phyloP scores from a whole-genome alignment of 495 filamentous ascomycete species.

The Tuber umbilicatum region DNA sequence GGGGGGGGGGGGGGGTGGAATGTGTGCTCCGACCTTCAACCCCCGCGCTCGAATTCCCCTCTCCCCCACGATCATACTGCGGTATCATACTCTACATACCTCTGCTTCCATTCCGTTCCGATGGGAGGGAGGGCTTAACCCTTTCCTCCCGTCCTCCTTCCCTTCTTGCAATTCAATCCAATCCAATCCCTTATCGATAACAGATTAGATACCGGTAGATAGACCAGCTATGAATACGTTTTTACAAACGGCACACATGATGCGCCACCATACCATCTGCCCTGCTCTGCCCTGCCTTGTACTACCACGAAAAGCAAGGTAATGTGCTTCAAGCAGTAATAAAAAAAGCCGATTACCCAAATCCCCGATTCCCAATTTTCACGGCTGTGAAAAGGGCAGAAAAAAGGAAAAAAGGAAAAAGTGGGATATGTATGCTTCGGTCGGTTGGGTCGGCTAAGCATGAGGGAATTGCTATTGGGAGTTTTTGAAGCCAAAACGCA shows the following conservation, averaged over 20 bases:
- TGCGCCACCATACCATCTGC: neutral
- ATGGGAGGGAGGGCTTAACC: neutral
- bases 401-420: neutral
- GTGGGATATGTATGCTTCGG: slow-evolving; percentile 4
- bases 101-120: slow-evolving; percentile 2
- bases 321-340: neutral
- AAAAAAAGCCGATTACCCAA: neutral
- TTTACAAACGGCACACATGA: neutral
- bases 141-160: neutral
- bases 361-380: neutral
- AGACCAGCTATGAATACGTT: neutral
- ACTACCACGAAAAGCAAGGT: neutral
- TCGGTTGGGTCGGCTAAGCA: neutral
- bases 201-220: neutral
- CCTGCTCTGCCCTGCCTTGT: neutral
- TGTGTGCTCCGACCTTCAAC: neutral
- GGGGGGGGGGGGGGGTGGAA: too few relatives aligned
- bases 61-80: neutral
- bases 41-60: neutral
- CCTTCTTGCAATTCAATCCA: neutral
- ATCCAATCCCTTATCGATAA: neutral
- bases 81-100: too few relatives aligned
- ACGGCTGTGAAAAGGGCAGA: neutral
- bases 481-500: neutral
- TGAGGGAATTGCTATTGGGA: slow-evolving; percentile 6